A percentile compares a stretch with the other conserved stretches of the same genome.
These are phyloP conservation scores for Oenanthe sinensis DNA, from an alignment of 129 eudicot genomes.

Conservation along the genomic window DNA sequence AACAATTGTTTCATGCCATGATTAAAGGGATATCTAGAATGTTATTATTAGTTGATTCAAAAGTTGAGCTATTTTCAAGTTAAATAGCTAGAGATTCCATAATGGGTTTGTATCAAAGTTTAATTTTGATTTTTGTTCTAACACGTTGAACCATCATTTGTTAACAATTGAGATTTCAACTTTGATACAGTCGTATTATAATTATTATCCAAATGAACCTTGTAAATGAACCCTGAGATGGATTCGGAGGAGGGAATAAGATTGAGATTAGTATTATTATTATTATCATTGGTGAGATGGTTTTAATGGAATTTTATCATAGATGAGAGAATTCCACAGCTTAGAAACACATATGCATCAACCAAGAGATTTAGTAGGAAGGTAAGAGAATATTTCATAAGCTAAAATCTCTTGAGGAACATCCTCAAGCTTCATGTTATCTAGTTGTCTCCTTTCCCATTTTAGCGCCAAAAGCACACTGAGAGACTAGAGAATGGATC, in stretches of 20 bases:
- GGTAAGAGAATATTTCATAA: background rate
- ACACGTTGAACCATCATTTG: too few relatives aligned
- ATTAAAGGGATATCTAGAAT: too few relatives aligned
- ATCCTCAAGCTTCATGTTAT: background rate
- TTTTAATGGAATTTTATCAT: background rate
- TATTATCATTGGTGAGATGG: background rate
- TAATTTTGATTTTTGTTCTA: too few relatives aligned
- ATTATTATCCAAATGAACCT: too few relatives aligned
- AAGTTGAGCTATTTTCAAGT: background rate
- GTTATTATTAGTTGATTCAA: background rate
- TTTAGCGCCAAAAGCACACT: background rate
- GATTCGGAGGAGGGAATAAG: too few relatives aligned
- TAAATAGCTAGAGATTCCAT: background rate
- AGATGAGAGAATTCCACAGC: background rate
- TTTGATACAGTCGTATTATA: too few relatives aligned
- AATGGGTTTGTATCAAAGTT: too few relatives aligned
- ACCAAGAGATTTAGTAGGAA: background rate
- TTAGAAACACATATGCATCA: background rate
- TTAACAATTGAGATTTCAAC: too few relatives aligned
- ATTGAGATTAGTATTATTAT: background rate
- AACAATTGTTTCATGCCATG: background rate
- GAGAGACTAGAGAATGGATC: background rate
- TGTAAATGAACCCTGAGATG: too few relatives aligned
- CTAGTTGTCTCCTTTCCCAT: background rate
- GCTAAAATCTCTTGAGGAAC: background rate